A percentile compares a stretch with the other conserved stretches of the same genome.
Conservation (phyloP, 1,139 yeast genomes). For the Lodderomyces orthopsilosis region DNA sequence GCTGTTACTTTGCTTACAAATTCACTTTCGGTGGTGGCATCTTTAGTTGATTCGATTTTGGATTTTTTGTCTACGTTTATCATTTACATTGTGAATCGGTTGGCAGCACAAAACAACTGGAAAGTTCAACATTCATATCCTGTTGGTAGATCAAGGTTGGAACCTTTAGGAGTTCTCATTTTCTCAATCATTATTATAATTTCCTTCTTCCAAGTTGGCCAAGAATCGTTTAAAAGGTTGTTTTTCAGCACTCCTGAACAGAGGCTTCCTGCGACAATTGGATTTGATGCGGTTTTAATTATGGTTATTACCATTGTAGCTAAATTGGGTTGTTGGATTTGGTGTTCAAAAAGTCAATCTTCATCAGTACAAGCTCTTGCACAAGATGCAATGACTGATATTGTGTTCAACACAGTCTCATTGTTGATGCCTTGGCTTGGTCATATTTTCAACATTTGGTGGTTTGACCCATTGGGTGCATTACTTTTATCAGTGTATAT, state of each 20-base stretch:
- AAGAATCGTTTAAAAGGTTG: conserved; percentile 50
- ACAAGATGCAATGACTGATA: conserved; percentile 79
- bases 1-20: conserved; percentile 61
- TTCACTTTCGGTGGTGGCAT: conserved; percentile 75
- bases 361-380: conserved; percentile 77
- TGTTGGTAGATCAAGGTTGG: conserved; percentile 68
- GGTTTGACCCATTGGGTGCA: conserved; percentile 75
- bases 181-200: conserved; percentile 70
- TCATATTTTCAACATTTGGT: conserved; percentile 51
- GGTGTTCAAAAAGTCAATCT: conserved; percentile 64
- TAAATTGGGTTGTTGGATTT: conserved; percentile 59
- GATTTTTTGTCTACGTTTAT: conserved; percentile 76
- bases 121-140: conserved; percentile 51
- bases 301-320: conserved; percentile 63
- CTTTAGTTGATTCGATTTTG: conserved; percentile 71
- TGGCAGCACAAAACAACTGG: conserved; percentile 58
- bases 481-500: conserved; percentile 59
- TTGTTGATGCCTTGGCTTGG: conserved; percentile 69
- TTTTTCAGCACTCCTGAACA: conserved; percentile 28
- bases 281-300: conserved; percentile 53
- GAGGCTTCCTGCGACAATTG: conserved; percentile 46
- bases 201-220: conserved; percentile 72
- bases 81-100: conserved; percentile 59
- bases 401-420: conserved; percentile 67
- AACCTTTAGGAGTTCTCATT: conserved; percentile 75